Base-by-base conservation (phyloP, 495 filamentous ascomycete genomes). In the Xylaria intraflava region DNA sequence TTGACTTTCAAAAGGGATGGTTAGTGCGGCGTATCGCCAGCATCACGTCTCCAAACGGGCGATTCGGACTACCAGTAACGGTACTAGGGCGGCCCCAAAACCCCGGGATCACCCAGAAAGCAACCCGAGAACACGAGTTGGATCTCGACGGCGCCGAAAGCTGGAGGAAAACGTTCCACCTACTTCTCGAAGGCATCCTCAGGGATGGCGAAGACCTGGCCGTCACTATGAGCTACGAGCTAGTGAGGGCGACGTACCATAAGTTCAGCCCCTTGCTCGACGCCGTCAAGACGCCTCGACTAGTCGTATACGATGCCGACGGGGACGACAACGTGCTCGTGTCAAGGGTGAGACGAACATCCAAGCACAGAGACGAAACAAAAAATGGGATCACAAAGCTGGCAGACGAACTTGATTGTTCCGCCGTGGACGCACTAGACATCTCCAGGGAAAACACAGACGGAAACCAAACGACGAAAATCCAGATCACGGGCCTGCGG, bases 141-240 rank as follows among this genome's bases (percentile, higher is more conserved):
- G 49, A 57, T 11, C 40, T 44, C 16, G 61, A 62, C 41, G 64
- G 60, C 17, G 53, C 66, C 5, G 59, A 38, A 7, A 67, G 61
- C 5, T 77, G 74, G 74, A 66, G 58, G 27, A 58, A 66, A n/a
- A 70, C 74, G n/a, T 77, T 77, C 22, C 72, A 76, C 27, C 59
- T 62, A 30, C 64, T 76, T 55, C 56, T 77, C 22, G 73, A 77
- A 46, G 58, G 65, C 5, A 61, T 69, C 11, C 58, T 76, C 12
- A 60, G 73, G 24, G 74, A 77, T 22, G 70, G 67, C 3, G 73
- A 77, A 54, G 73, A 76, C 46, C 72, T 75, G 67, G 67, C 65
- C 1, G 67, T 77, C 0, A 67, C 60, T 20, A 60, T 77, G n/a
- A 56, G 65, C 11, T 77, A 76, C 41, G 53, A 69, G 20, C 58